Base-by-base conservation (phyloP, 2,329 filamentous ascomycete species). In the Hypoxylon sp. region DNA sequence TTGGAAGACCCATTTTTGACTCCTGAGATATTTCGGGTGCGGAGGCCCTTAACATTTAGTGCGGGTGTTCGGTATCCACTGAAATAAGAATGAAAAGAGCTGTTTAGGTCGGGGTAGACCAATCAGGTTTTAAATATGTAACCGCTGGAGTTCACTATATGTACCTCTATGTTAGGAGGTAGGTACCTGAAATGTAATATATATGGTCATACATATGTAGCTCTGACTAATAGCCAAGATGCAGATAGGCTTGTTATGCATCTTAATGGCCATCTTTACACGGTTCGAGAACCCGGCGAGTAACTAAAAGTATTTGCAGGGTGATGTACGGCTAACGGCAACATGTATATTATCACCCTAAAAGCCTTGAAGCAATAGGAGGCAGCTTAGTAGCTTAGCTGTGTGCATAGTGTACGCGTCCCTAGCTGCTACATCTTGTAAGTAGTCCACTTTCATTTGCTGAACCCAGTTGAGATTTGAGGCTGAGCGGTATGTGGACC, bases 401-500 rank as follows among this genome's bases (percentile, higher is more conserved):
- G 23, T 23, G 23, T 5, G 23, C 23, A 23, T 23, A 41, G 46
- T 50, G 55, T 62, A 53, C 58, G 52, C 60, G 60, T 41, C 55
- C 55, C 38, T 60, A 52, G 50, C 57, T 53, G 55, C 61, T 53
- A 50, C 57, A 57, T 57, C 38, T 21, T 43, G 49, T 36, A 36
- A 30, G 32, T 28, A 51, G 49, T 30, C n/a, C 53, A 30, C 43
- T 53, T 57, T 65, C 28, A 60, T 69, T 67, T 55, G 49, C 48
- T 53, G 46, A 19, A 25, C 32, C 34, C 23, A 14, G 52, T 56
- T 57, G 60, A 67, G 52, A 67, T 55, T 69, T 67, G 67, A 69
- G 67, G 67, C 67, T 69, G 67, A 69, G 67, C 67, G 60, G 56
- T 28, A 52, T 52, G 67, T 69, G 67, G 67, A 48, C 43, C 60